Conservation (phyloP, 2,329 filamentous ascomycete genomes). For the Conoideocrella luteorostrata region DNA sequence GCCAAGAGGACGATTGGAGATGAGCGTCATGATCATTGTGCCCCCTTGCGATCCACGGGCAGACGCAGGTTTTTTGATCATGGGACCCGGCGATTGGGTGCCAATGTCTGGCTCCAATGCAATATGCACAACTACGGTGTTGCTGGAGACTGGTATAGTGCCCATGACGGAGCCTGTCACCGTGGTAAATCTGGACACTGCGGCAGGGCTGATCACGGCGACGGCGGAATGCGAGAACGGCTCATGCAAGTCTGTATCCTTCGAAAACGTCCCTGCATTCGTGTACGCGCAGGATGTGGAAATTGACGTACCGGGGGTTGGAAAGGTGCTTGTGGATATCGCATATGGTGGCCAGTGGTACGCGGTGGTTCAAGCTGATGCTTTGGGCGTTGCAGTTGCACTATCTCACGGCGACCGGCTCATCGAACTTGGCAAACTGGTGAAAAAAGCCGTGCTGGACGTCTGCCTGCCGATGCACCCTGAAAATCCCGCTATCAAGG, state of each 20-base stretch:
- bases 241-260: slow-evolving; percentile 36
- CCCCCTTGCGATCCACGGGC: slow-evolving; percentile 36
- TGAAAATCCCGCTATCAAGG: slow-evolving; percentile 31
- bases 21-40: slow-evolving; percentile 34
- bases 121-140: slow-evolving; percentile 36
- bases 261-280: slow-evolving; percentile 39
- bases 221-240: slow-evolving; percentile 34
- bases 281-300: slow-evolving; percentile 31
- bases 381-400: slow-evolving; percentile 28
- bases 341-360: slow-evolving; percentile 42
- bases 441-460: slow-evolving; percentile 31
- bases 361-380: slow-evolving; percentile 31
- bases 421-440: slow-evolving; percentile 33
- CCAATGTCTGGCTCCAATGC: slow-evolving; percentile 36
- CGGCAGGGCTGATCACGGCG: slow-evolving; percentile 35
- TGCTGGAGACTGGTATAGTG: slow-evolving; percentile 41
- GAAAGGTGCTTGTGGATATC: slow-evolving; percentile 33
- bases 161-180: slow-evolving; percentile 38
- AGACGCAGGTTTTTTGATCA: slow-evolving; percentile 39
- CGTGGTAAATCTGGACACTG: slow-evolving; percentile 33
- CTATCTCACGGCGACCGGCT: slow-evolving; percentile 26
- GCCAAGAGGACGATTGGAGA: slow-evolving; percentile 34
- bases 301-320: slow-evolving; percentile 34
- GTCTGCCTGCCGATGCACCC: slow-evolving; percentile 31
- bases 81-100: slow-evolving; percentile 38